Evolutionary conservation across 768 basidiomycete species (phyloP).

Genomic region (Mycena vulgaris): DNA sequence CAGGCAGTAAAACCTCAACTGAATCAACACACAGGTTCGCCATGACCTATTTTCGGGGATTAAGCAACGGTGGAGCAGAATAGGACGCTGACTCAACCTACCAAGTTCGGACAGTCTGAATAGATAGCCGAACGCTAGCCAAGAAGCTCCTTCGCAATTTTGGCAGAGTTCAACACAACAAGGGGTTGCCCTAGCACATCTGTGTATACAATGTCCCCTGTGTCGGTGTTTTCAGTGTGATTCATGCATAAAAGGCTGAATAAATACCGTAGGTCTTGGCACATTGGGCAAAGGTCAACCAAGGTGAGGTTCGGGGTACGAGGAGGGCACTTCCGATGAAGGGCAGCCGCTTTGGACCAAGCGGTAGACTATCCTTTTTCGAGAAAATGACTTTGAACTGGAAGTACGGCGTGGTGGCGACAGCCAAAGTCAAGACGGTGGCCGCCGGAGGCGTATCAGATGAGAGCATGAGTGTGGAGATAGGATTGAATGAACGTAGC

Average conservation of each 20-base stretch:
- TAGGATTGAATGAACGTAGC: no score
- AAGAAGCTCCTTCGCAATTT: slow-evolving; percentile 1
- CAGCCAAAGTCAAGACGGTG: no score
- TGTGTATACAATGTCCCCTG: neutral
- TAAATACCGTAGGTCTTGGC: slow-evolving; percentile 31
- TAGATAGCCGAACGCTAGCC: slow-evolving; percentile 5
- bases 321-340: slow-evolving; percentile 42
- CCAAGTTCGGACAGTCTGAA: neutral
- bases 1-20: no score
- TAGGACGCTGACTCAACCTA: neutral
- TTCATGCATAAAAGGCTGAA: neutral
- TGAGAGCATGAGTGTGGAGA: no score
- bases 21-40: neutral
- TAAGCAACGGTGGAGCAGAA: neutral
- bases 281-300: slow-evolving; percentile 42
- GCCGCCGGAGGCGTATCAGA: no score
- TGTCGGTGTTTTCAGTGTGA: no score
- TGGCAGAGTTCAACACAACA: slow-evolving; percentile 3
- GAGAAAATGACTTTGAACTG: no score
- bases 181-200: slow-evolving; percentile 1
- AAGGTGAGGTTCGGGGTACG: slow-evolving; percentile 36
- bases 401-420: no score
- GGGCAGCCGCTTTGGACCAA: slow-evolving; percentile 41
- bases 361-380: slow-evolving; percentile 26
- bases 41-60: neutral